A percentile compares a stretch with the other conserved stretches of the same genome.
Evolutionary conservation across 2,329 filamentous ascomycete species (phyloP).

Genomic region (Penicillium sp.): DNA sequence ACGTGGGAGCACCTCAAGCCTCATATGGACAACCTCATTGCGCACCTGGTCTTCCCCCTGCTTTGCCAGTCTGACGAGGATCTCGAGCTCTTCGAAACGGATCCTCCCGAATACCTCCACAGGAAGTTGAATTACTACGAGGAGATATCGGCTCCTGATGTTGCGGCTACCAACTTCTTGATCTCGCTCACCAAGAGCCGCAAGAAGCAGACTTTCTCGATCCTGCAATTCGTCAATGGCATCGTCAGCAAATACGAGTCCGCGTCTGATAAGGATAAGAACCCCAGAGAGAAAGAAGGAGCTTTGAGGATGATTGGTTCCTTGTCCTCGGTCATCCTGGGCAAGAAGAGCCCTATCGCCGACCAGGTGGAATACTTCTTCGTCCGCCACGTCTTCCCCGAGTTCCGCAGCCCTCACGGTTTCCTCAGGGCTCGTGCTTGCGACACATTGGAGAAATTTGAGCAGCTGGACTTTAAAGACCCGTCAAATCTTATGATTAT

Average conservation of each 20-base stretch:
- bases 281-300: slow-evolving; percentile 92
- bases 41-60: slow-evolving; percentile 92
- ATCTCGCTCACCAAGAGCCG: slow-evolving; percentile 90
- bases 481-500: slow-evolving; percentile 92
- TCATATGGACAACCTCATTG: slow-evolving; percentile 87
- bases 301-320: slow-evolving; percentile 96
- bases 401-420: slow-evolving; percentile 88
- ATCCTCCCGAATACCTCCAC: slow-evolving; percentile 95
- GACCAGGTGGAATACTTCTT: slow-evolving; percentile 98
- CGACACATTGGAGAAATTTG: slow-evolving; percentile 96
- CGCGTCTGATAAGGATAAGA: slow-evolving; percentile 82
- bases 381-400: slow-evolving; percentile 95
- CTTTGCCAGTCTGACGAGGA: slow-evolving; percentile 90
- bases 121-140: slow-evolving; percentile 97
- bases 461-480: slow-evolving; percentile 95
- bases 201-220: slow-evolving; percentile 92
- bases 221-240: slow-evolving; percentile 90
- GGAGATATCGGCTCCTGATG: slow-evolving; percentile 90
- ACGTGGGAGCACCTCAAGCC: slow-evolving; percentile 95
- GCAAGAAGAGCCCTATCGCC: slow-evolving; percentile 97
- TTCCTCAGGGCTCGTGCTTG: slow-evolving; percentile 93
- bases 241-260: slow-evolving; percentile 90
- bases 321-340: slow-evolving; percentile 85
- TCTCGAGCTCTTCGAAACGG: slow-evolving; percentile 86
- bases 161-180: slow-evolving; percentile 94